These are phyloP conservation scores for Talaromyces pinophilus DNA, from an alignment of 2,329 filamentous ascomycete species.

Conservation along the genomic window DNA sequence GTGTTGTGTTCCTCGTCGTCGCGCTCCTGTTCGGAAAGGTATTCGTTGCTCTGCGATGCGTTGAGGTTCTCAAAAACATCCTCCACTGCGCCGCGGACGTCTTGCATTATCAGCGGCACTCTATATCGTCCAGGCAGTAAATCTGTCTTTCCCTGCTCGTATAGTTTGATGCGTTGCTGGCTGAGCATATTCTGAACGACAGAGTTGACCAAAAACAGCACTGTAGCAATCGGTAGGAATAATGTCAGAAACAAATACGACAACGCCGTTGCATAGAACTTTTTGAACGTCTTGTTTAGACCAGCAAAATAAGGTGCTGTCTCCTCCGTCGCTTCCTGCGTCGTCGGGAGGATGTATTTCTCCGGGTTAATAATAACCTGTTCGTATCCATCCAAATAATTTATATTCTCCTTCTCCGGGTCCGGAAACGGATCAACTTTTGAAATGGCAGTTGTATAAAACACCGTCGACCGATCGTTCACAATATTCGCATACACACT, in stretches of 20 bases:
- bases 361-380: slow-evolving; percentile 69
- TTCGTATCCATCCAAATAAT: slow-evolving; percentile 72
- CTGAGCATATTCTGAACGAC: slow-evolving; percentile 75
- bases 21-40: slow-evolving; percentile 56
- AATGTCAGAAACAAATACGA: slow-evolving; percentile 65
- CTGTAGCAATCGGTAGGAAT: slow-evolving; percentile 72
- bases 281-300: slow-evolving; percentile 37
- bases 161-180: slow-evolving; percentile 70
- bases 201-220: slow-evolving; percentile 73
- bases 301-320: slow-evolving; percentile 22
- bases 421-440: slow-evolving; percentile 76
- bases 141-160: slow-evolving; percentile 70
- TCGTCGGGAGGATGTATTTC: slow-evolving; percentile 24
- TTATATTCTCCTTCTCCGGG: slow-evolving; percentile 66
- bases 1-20: slow-evolving; percentile 52
- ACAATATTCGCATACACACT: slow-evolving; percentile 82
- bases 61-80: slow-evolving; percentile 74
- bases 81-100: slow-evolving; percentile 74
- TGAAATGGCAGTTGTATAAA: slow-evolving; percentile 79
- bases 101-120: slow-evolving; percentile 72
- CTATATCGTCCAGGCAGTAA: slow-evolving; percentile 70
- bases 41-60: slow-evolving; percentile 68
- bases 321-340: slow-evolving; percentile 27
- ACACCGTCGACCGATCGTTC: slow-evolving; percentile 79
- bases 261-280: slow-evolving; percentile 58